Evolutionary conservation across 495 filamentous ascomycete genomes (phyloP), one percentile per base, ranked within the genome.

Genomic region (Lichina pygmaea): DNA sequence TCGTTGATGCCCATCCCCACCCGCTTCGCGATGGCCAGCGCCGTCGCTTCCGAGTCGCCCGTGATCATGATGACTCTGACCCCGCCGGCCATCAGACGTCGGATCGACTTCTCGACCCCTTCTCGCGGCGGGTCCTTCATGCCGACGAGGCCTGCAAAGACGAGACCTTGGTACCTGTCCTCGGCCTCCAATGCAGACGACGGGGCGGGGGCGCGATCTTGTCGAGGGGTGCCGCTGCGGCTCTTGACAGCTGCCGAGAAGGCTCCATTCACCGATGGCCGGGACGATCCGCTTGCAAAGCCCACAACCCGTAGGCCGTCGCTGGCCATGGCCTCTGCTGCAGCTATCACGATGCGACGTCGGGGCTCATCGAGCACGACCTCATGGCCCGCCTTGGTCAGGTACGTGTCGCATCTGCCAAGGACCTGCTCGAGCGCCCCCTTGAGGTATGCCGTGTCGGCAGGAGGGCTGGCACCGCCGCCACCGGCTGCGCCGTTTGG

Each of bases 41-140:
- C 89, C 0, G 89, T 97, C 6, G 81, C 84, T 53, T 94, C 81
- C 11, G 89, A 77, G 59, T 97, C 89, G 46, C 89, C 89, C 9
- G 89, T 97, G 51, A 97, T 95, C 89, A 97, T 97, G 51, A 95
- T 92, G 33, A 95, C 78, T 53, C 83, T 83, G 44, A 97, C 91
- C 8, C 83, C 81, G 40, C 89, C 86, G 43, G 82, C 71, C 78
- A 95, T 89, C 45, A 97, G 63, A 37, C 81, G 78, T 51, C 83
- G 70, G 50, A 97, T 95, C 10, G 85, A 78, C 46, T 79, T 77
- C 52, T 84, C 78, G 6, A 95, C 89, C 41, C 81, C 82, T 49
- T 79, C 77, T 41, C 89, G 70, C 11, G 91, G 89, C 0, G 89
- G 89, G 55, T 97, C 89, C 50, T 81, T 92, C 86, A 97, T 97